Evolutionary conservation across 2,329 filamentous ascomycete species (phyloP).

Genomic region (Pseudogymnoascus sp.): DNA sequence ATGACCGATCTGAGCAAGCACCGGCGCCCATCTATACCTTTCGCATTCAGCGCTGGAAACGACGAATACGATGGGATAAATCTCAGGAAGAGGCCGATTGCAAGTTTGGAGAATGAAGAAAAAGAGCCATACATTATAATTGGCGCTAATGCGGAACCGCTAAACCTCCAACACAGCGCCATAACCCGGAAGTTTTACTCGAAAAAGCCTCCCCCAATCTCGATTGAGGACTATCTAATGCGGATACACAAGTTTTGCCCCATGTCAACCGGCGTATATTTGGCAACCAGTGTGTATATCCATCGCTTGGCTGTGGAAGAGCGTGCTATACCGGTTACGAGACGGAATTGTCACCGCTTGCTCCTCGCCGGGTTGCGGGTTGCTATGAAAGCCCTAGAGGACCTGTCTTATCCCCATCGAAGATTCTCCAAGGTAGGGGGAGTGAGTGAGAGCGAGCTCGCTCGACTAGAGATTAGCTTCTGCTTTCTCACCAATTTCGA

Average conservation of each 20-base stretch:
- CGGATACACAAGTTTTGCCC: slow-evolving; percentile 88
- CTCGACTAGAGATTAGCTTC: slow-evolving; percentile 80
- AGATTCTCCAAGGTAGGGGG: slow-evolving; percentile 84
- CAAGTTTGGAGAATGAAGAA: slow-evolving; percentile 21
- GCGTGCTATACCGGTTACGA: slow-evolving; percentile 70
- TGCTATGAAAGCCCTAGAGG: slow-evolving; percentile 92
- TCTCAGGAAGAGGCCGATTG: slow-evolving; percentile 33
- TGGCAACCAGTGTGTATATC: slow-evolving; percentile 83
- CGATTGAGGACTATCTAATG: slow-evolving; percentile 74
- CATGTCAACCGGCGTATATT: slow-evolving; percentile 87
- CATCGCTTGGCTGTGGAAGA: slow-evolving; percentile 73
- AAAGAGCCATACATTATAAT: slow-evolving; percentile 50
- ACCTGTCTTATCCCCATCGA: slow-evolving; percentile 77
- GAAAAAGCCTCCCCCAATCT: slow-evolving; percentile 76
- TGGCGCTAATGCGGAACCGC: slow-evolving; percentile 63
- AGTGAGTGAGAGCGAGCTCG: slow-evolving; percentile 73
- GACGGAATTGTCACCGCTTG: slow-evolving; percentile 77
- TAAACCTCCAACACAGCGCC: slow-evolving; percentile 72
- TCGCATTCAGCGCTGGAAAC: slow-evolving; percentile 19
- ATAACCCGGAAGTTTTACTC: slow-evolving; percentile 92
- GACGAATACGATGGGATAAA: slow-evolving; percentile 49
- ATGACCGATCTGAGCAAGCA: slow-evolving; percentile 33
- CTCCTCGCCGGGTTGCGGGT: slow-evolving; percentile 77
- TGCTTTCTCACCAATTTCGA: slow-evolving; percentile 84
- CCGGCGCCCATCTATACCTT: slow-evolving; percentile 23